Base-by-base conservation (phyloP, 2,329 filamentous ascomycete genomes). In the Aspergillus sp. region DNA sequence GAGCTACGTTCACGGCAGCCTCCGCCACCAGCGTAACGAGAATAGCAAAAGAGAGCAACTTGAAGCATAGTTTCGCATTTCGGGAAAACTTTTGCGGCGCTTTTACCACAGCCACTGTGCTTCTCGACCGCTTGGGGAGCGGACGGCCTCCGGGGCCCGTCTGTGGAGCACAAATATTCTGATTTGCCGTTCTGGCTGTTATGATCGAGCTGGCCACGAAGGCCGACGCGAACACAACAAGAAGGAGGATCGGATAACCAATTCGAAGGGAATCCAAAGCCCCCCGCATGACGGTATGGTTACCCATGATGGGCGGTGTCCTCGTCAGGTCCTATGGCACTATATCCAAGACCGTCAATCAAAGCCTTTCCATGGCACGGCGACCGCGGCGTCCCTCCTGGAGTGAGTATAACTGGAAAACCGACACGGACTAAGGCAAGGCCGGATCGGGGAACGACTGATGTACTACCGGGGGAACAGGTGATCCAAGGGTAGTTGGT, bases 71-170 rank as follows among this genome's bases (percentile, higher is more conserved):
- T 72, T 90, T 91, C 64, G 86, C 81, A 47, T 81, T 78, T n/a
- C 79, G 82, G 60, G 87, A 88, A 72, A 91, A 86, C 64, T 85
- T 81, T 62, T 78, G 77, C 51, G 71, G 71, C 59, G 78, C 74
- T 66, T 80, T 78, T 62, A 78, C 78, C 69, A 75, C 78, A 67
- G 74, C 77, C 73, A 76, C 79, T 63, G 73, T 75, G 70, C 71
- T 82, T 72, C 76, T 70, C 57, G 73, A 80, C 76, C 79, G 85
- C 70, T 86, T 89, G 58, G 91, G 92, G 53, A 97, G 80, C 34
- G 91, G 91, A 73, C 96, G 93, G 64, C 93, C 93, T 55, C 91
- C 93, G 1, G 93, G 92, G n/a, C 93, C 93, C 53, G 82, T 86
- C 63, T 84, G 74, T 32, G 74, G 79, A 20, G 80, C 82, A 58